Conservation (phyloP, 2,329 filamentous ascomycete species). For the Cryphonectria naterciae region DNA sequence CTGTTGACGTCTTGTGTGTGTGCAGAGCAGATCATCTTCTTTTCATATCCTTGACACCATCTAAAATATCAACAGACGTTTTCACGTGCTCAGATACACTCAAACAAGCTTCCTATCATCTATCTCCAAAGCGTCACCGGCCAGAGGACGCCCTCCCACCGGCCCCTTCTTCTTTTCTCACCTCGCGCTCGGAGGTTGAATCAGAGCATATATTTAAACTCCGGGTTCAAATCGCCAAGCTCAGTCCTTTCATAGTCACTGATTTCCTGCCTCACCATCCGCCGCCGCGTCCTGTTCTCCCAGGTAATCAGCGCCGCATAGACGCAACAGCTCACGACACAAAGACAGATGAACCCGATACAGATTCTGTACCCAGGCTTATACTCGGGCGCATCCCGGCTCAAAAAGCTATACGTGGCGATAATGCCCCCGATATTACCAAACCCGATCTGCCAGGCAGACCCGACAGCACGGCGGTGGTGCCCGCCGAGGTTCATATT, state of each 20-base stretch:
- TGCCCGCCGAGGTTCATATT: constrained; percentile 80
- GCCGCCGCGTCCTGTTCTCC: constrained; percentile 65
- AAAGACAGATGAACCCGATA: constrained; percentile 73
- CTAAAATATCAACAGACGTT: too few relatives aligned
- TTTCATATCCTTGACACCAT: not conserved
- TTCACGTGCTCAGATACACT: too few relatives aligned
- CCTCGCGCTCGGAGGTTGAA: not conserved
- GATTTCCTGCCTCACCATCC: constrained; percentile 34
- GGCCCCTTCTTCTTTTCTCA: not conserved
- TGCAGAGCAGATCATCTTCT: not conserved
- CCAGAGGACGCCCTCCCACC: not conserved
- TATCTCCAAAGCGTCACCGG: not conserved
- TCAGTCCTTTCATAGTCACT: constrained; percentile 45
- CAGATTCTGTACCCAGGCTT: constrained; percentile 77
- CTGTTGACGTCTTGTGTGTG: not conserved
- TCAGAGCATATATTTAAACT: constrained; percentile 43
- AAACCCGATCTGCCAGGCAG: constrained; percentile 78
- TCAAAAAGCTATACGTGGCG: constrained; percentile 70
- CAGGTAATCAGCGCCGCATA: constrained; percentile 63
- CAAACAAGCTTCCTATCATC: not conserved
- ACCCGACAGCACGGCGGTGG: constrained; percentile 70
- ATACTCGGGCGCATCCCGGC: constrained; percentile 70
- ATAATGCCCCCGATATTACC: constrained; percentile 82
- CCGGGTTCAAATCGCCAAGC: constrained; percentile 45
- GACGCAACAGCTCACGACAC: constrained; percentile 60